phyloP scores from a whole-genome alignment of 108 stramenopile species.

The Cyclotella sp. region DNA sequence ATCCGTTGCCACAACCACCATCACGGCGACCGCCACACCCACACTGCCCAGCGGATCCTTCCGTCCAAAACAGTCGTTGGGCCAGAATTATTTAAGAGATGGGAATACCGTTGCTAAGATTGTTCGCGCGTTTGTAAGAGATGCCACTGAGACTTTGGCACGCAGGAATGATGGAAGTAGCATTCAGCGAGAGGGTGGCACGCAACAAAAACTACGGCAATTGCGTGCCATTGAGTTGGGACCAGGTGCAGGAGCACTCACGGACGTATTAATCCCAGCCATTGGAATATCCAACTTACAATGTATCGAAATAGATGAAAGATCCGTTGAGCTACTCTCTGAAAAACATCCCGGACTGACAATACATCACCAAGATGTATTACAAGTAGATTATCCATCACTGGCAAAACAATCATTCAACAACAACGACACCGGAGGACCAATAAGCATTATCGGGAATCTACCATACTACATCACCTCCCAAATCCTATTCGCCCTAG shows the following conservation, averaged over 20 bases:
- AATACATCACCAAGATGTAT: slow-evolving; percentile 82
- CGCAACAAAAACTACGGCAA: slow-evolving; percentile 15
- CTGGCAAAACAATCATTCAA: slow-evolving; percentile 56
- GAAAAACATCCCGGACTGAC: slow-evolving; percentile 71
- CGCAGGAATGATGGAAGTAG: slow-evolving; percentile 7
- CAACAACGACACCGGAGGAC: slow-evolving; percentile 55
- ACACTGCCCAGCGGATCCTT: slow-evolving; percentile 76
- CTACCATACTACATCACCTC: slow-evolving; percentile 97
- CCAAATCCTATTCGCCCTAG: slow-evolving; percentile 95
- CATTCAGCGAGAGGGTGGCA: slow-evolving; percentile 6
- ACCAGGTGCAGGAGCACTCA: slow-evolving; percentile 95
- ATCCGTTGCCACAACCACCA: slow-evolving; percentile 26
- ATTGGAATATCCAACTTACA: slow-evolving; percentile 58
- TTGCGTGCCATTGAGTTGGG: slow-evolving; percentile 90
- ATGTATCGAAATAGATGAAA: slow-evolving; percentile 95
- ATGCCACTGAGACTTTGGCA: slow-evolving; percentile 63
- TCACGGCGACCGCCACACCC: slow-evolving; percentile 65
- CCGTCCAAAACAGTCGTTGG: slow-evolving; percentile 94
- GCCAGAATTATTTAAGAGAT: slow-evolving; percentile 95
- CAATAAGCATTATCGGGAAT: slow-evolving; percentile 93
- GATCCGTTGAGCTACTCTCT: slow-evolving; percentile 82
- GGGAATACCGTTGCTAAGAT: slow-evolving; percentile 96
- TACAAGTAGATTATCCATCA: slow-evolving; percentile 88
- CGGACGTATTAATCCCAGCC: slow-evolving; percentile 78
- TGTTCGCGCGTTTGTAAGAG: slow-evolving; percentile 81